Conservation (phyloP, 2,329 filamentous ascomycete genomes). For the Colletotrichum brevisporum region DNA sequence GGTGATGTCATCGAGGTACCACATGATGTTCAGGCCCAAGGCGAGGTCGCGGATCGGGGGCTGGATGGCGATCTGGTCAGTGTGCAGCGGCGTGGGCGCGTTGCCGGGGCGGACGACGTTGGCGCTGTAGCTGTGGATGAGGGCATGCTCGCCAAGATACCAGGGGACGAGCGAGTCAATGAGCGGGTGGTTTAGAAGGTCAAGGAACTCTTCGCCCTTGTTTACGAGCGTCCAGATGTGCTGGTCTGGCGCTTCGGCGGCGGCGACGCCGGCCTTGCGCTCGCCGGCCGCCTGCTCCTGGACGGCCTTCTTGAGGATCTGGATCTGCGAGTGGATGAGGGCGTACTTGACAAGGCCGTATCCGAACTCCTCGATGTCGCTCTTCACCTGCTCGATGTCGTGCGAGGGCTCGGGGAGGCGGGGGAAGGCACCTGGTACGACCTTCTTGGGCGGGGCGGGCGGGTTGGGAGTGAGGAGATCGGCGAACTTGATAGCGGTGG, state of each 20-base stretch:
- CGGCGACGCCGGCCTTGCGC: constrained; percentile 3
- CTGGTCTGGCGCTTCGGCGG: constrained; percentile 1
- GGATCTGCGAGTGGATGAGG: constrained; percentile 9
- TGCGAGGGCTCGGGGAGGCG: constrained; percentile 13
- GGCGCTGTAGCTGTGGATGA: constrained; percentile 30
- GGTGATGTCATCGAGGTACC: constrained; percentile 20
- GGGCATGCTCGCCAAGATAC: constrained; percentile 23
- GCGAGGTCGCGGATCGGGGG: constrained; percentile 20
- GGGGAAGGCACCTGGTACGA: constrained; percentile 12
- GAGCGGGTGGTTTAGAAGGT: constrained; percentile 28
- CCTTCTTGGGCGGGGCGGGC: constrained; percentile 17
- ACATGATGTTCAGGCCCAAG: constrained; percentile 24
- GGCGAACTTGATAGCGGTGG: constrained; percentile 16
- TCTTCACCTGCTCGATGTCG: constrained; percentile 30
- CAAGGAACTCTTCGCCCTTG: constrained; percentile 25
- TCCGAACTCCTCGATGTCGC: constrained; percentile 21
- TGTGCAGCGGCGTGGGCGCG: constrained; percentile 24
- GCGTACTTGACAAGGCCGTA: constrained; percentile 35
- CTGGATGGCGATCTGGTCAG: constrained; percentile 32
- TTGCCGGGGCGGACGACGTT: constrained; percentile 27
- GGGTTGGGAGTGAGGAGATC: constrained; percentile 9
- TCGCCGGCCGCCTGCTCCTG: constrained; percentile 26
- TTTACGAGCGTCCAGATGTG: constrained; percentile 29
- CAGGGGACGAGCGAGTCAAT: constrained; percentile 30
- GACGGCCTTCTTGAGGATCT: constrained; percentile 15